Conservation (phyloP, 768 basidiomycete species). For the Neoboletus magnificus region DNA sequence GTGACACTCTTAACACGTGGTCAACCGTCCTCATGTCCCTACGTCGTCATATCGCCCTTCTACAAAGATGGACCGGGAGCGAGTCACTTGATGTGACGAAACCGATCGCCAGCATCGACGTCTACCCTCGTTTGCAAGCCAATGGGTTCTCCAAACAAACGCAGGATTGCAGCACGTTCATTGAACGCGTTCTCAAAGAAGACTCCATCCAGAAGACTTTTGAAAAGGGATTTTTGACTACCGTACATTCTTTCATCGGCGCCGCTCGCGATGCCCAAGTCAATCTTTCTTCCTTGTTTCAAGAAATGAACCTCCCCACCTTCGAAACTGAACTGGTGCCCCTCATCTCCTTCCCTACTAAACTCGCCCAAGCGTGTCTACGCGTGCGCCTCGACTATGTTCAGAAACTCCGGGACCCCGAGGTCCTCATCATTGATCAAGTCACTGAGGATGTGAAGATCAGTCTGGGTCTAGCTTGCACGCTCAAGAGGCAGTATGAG, state of each 20-base stretch:
- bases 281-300: conserved; percentile 69
- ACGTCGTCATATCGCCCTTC: conserved; percentile 72
- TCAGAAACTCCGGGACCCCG: conserved; percentile 82
- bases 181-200: conserved; percentile 92
- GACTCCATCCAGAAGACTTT: conserved; percentile 95
- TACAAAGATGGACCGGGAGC: conserved; percentile 93
- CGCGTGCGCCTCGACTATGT: conserved; percentile 88
- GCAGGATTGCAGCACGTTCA: conserved; percentile 78
- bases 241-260: conserved; percentile 82
- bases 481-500: conserved; percentile 93
- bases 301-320: conserved; percentile 86
- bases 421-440: conserved; percentile 88
- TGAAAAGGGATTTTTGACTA: conserved; percentile 83
- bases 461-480: conserved; percentile 86
- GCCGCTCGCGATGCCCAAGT: conserved; percentile 86
- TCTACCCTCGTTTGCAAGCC: conserved; percentile 28
- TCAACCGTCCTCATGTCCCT: conserved; percentile 82
- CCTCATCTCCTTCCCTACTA: conserved; percentile 94
- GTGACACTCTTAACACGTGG: conserved; percentile 91
- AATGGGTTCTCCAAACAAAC: conserved; percentile 41
- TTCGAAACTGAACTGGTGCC: conserved; percentile 88
- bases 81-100: conserved; percentile 86
- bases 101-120: conserved; percentile 65
- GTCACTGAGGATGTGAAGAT: conserved; percentile 91
- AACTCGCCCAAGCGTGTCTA: conserved; percentile 87